These are phyloP conservation scores for Rhodofomes roseus DNA, from an alignment of 1,284 basidiomycete genomes.

Conservation along the genomic window DNA sequence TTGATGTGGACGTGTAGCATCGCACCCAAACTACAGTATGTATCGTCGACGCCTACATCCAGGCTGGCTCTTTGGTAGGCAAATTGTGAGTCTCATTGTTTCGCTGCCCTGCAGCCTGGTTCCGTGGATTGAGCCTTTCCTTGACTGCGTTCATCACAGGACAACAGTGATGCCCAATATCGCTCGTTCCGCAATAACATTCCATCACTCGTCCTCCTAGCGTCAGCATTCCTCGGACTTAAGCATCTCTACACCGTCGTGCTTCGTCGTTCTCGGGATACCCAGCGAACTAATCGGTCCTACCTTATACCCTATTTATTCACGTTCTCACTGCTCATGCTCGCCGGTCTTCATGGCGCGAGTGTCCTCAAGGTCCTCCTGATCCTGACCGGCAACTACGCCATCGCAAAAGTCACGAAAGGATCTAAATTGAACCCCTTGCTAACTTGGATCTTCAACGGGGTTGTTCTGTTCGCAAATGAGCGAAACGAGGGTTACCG, in stretches of 20 bases:
- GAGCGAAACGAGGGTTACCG: slow-evolving; percentile 78
- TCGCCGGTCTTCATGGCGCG: slow-evolving; percentile 84
- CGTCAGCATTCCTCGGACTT: slow-evolving; percentile 41
- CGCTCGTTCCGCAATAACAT: slow-evolving; percentile 79
- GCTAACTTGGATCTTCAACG: slow-evolving; percentile 78
- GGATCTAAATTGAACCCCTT: slow-evolving; percentile 44
- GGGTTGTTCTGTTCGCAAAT: slow-evolving; percentile 71
- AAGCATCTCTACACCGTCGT: slow-evolving; percentile 33
- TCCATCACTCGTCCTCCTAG: slow-evolving; percentile 53
- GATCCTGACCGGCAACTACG: slow-evolving; percentile 74
- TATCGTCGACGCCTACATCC: slow-evolving; percentile 60
- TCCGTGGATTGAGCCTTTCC: not conserved
- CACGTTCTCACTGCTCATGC: slow-evolving; percentile 58
- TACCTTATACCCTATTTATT: slow-evolving; percentile 26
- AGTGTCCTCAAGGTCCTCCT: slow-evolving; percentile 76
- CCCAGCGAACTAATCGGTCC: slow-evolving; percentile 7
- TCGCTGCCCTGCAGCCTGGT: too few species aligned
- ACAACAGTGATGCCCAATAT: slow-evolving; percentile 86
- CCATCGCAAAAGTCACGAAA: slow-evolving; percentile 47
- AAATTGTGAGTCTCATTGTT: slow-evolving; percentile 68
- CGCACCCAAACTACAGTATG: slow-evolving; percentile 69
- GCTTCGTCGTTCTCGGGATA: not conserved
- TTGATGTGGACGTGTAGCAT: slow-evolving; percentile 37
- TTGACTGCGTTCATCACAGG: slow-evolving; percentile 39
- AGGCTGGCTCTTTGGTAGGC: slow-evolving; percentile 68